A percentile compares a stretch with the other conserved stretches of the same genome.
Evolutionary conservation across 2,329 filamentous ascomycete species (phyloP).

Genomic region (Aspergillus sp.): DNA sequence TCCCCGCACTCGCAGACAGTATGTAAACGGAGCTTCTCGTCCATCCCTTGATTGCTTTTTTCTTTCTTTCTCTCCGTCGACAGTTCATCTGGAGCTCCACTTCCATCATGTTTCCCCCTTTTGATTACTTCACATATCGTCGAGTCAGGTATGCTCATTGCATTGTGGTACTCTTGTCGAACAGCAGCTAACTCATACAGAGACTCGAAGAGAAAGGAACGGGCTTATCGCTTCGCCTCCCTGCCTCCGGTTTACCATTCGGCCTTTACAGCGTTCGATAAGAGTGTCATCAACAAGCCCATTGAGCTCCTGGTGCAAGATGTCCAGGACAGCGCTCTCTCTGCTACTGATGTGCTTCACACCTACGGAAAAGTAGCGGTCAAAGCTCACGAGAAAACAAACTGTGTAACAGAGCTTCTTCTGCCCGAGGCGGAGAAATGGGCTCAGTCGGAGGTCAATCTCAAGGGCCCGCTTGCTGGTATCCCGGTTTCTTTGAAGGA

Average conservation of each 20-base stretch:
- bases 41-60: constrained; percentile 1
- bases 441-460: constrained; percentile 59
- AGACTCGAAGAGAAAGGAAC: constrained; percentile 73
- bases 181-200: constrained; percentile 42
- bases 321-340: constrained; percentile 64
- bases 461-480: constrained; percentile 77
- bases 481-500: constrained; percentile 83
- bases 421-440: constrained; percentile 73
- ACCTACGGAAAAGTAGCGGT: constrained; percentile 84
- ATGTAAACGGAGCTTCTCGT: background rate
- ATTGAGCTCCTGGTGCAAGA: constrained; percentile 74
- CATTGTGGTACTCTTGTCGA: background rate
- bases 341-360: constrained; percentile 69
- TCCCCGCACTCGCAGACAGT: background rate
- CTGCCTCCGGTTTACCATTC: constrained; percentile 63
- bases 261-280: constrained; percentile 61
- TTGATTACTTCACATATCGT: constrained; percentile 66
- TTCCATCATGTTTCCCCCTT: constrained; percentile 46
- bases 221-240: constrained; percentile 62
- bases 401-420: constrained; percentile 85
- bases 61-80: background rate
- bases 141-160: constrained; percentile 59
- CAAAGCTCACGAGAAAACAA: constrained; percentile 78
- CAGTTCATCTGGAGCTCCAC: background rate
- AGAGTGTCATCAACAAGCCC: constrained; percentile 63